phyloP scores from a whole-genome alignment of 371 early-diverging fungal genomes.

The Entomophthora muscae region DNA sequence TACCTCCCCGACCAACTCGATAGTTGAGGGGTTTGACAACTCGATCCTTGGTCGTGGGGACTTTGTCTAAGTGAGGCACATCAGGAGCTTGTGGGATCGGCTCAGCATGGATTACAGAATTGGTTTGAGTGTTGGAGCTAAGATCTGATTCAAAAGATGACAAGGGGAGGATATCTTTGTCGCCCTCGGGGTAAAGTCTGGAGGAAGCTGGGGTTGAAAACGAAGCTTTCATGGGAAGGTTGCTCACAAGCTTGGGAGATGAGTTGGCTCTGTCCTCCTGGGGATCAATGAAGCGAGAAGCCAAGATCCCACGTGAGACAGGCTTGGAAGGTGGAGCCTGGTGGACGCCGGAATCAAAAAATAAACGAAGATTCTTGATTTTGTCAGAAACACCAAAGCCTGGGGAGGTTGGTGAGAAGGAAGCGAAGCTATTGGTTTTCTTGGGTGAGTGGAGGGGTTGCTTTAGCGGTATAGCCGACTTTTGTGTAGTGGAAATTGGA shows the following conservation, averaged over 20 bases:
- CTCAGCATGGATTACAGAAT: neutral
- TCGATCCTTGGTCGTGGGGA: constrained; percentile 1
- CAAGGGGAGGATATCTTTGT: neutral
- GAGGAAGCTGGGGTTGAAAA: neutral
- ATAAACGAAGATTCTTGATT: neutral
- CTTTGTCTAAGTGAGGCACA: neutral
- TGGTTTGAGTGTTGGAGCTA: neutral
- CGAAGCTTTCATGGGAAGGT: neutral
- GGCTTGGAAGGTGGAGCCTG: neutral
- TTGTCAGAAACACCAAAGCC: neutral
- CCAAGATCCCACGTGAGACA: neutral
- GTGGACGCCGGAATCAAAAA: neutral
- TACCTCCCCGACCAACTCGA: constrained; percentile 4
- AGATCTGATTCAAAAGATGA: neutral
- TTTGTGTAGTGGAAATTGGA: neutral
- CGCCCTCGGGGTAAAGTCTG: neutral
- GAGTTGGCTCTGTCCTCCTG: neutral
- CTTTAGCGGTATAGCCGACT: neutral
- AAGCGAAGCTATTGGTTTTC: too few relatives aligned
- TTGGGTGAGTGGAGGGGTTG: too few relatives aligned
- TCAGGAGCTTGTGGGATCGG: neutral
- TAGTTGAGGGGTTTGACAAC: constrained; percentile 2
- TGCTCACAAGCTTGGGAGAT: neutral
- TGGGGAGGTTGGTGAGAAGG: too few relatives aligned
- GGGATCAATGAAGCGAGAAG: neutral